Evolutionary conservation across 2,329 filamentous ascomycete species (phyloP).

Genomic region (Botryosphaeria dothidea): DNA sequence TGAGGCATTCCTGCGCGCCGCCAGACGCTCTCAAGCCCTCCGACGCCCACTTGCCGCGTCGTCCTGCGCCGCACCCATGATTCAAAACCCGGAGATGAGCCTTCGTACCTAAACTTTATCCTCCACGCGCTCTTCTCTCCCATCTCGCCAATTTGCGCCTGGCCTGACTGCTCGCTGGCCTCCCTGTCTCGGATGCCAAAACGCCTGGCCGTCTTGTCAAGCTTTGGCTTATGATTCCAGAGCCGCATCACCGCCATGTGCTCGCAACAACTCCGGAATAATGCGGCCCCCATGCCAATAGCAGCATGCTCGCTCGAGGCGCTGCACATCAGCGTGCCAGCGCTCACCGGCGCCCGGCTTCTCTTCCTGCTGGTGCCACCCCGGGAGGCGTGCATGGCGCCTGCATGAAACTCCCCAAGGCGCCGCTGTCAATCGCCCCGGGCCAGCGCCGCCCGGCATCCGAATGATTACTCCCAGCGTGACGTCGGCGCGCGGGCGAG

Average conservation of each 20-base stretch:
- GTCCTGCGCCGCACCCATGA: background rate
- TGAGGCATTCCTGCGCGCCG: constrained; percentile 1
- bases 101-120: background rate
- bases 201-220: background rate
- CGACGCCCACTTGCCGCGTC: background rate
- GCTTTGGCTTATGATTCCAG: background rate
- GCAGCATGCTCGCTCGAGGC: background rate
- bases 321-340: background rate
- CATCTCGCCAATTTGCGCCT: background rate
- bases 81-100: constrained; percentile 7
- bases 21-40: background rate
- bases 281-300: background rate
- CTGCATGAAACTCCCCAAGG: background rate
- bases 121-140: background rate
- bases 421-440: background rate
- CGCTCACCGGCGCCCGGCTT: constrained; percentile 4
- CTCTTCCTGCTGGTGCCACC: background rate
- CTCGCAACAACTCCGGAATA: background rate
- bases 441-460: background rate
- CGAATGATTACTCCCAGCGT: background rate
- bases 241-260: constrained; percentile 2
- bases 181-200: background rate
- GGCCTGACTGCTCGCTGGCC: background rate
- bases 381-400: background rate
- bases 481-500: background rate